phyloP scores from a whole-genome alignment of 257 asterid genomes.

The Parsonsia alboflavescens region DNA sequence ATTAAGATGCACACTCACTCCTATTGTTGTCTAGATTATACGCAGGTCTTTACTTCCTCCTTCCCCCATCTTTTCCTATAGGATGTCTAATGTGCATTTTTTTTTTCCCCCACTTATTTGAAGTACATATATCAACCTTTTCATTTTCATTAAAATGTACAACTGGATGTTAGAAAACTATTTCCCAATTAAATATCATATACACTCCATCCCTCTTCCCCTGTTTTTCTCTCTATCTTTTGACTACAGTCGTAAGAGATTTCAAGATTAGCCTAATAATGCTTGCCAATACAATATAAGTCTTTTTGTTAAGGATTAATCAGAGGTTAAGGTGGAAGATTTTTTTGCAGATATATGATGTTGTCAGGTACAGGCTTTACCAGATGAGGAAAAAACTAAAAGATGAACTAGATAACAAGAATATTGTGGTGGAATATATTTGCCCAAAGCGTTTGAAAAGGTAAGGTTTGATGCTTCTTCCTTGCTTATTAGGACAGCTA shows the following conservation, averaged over 20 bases:
- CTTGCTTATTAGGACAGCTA: slow-evolving; percentile 3
- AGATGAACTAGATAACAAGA: slow-evolving; percentile 93
- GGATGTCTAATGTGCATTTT: not conserved
- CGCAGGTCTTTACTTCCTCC: slow-evolving; percentile 50
- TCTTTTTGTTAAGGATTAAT: not conserved
- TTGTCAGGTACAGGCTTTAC: slow-evolving; percentile 86
- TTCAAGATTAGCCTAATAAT: slow-evolving; percentile 2
- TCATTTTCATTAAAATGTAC: not conserved
- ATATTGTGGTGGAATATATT: slow-evolving; percentile 81
- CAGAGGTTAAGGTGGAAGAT: slow-evolving; percentile 2
- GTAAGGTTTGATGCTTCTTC: slow-evolving; percentile 25
- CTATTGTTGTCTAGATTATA: slow-evolving; percentile 82
- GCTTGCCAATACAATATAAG: not conserved
- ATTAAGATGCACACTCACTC: slow-evolving; percentile 84
- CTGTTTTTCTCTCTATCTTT: no score
- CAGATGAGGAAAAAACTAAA: slow-evolving; percentile 89
- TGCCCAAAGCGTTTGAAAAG: slow-evolving; percentile 85
- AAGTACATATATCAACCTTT: not conserved
- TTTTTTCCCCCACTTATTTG: not conserved
- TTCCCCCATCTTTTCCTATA: not conserved
- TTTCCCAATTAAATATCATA: not conserved
- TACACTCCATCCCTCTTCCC: not conserved
- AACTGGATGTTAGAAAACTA: not conserved
- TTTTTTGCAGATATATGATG: slow-evolving; percentile 75
- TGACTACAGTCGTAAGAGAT: not conserved